phyloP scores from a whole-genome alignment of 257 asterid species.

The Asclepias syriaca region DNA sequence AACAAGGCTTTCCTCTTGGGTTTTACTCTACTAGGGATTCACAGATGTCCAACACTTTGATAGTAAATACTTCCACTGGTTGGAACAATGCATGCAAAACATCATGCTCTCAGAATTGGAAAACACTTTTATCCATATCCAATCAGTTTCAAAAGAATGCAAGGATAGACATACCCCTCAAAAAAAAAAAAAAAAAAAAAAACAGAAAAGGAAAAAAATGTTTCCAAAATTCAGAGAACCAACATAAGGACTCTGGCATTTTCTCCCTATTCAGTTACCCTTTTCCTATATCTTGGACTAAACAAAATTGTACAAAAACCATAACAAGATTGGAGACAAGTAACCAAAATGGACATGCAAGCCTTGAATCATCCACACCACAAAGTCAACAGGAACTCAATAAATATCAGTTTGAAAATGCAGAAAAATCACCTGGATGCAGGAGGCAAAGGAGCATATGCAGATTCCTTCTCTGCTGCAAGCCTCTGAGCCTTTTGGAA shows the following conservation, averaged over 20 bases:
- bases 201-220: neutral
- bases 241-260: neutral
- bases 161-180: too few relatives aligned
- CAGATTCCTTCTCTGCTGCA: conserved; percentile 46
- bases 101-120: neutral
- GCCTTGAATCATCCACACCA: neutral
- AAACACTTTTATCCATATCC: neutral
- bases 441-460: conserved; percentile 28
- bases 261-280: neutral
- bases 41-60: neutral
- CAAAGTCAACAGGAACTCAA: neutral
- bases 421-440: conserved; percentile 29
- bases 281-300: neutral
- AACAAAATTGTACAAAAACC: neutral
- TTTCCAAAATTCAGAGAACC: neutral
- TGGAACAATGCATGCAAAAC: neutral
- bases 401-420: neutral
- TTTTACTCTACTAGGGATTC: neutral
- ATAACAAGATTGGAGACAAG: neutral
- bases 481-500: conserved; percentile 51
- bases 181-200: too few relatives aligned
- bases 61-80: neutral
- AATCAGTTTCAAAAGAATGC: neutral
- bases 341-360: neutral
- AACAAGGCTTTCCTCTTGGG: neutral